Evolutionary conservation across 805 yeast species (phyloP), one percentile per base, ranked within the genome.

Genomic region (Kodamaea kaohsiungensis): DNA sequence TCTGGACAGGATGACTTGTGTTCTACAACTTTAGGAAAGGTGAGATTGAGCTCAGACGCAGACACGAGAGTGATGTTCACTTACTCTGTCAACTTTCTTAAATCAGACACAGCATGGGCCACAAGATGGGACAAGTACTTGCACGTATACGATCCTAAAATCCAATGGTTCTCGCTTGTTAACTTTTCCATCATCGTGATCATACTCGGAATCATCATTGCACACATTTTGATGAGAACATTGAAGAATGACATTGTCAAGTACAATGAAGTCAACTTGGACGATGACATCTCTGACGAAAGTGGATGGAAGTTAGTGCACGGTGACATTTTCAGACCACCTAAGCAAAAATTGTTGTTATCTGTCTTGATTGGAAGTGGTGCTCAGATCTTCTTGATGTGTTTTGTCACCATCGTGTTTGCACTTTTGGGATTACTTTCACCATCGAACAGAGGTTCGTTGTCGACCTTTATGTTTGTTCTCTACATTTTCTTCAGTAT

Each of bases 61-160:
- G 84, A 80, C 37, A 80, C 86, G 5, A 66, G 69, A 1, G 96
- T 93, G n/a, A 66, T 78, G 16, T 95, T 84, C 74, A 83, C 96
- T n/a, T 95, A 95, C 71, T 86, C 95, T 1, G 95, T 93, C 16
- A 73, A 68, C 37, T 95, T 93, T 79, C 68, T 73, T 17, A 81
- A 81, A 52, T 87, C 93, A 7, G 78, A 76, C 5, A 89, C 95
- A 2, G 83, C 85, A 3, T 95, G 98, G 98, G 98, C 98, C 35
- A 93, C 98, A 2, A 86, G 99, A 75, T 95, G 99, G 99, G 99
- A 95, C 71, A 90, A 91, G 71, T 95, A 95, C 68, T 78, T 95
- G 64, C 96, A 90, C 63, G 95, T 89, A 19, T 88, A 86, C 68
- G 96, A 90, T 66, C 96, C 98, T 54, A 87, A 88, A 66, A 89